Conservation (phyloP, 441 rosid species). For the Erodium texanum region DNA sequence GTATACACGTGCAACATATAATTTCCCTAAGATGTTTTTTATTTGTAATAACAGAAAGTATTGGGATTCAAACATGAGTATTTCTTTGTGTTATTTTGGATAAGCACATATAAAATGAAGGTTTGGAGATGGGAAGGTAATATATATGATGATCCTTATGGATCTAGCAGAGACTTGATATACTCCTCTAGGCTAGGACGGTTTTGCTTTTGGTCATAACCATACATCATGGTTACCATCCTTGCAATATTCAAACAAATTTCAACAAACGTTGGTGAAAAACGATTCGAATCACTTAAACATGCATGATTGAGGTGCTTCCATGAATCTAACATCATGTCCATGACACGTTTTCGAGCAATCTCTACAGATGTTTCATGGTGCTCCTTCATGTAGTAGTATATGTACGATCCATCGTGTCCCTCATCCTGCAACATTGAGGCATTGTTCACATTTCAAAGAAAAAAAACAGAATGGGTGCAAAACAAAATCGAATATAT, state of each 20-base stretch:
- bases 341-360: slow-evolving; percentile 22
- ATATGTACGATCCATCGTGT: slow-evolving; percentile 40
- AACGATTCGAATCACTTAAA: slow-evolving; percentile 21
- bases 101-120: no score
- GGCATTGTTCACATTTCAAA: neutral
- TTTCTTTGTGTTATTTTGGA: no score
- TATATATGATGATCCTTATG: no score
- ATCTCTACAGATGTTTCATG: slow-evolving; percentile 19
- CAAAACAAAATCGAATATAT: neutral
- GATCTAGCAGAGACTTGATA: no score
- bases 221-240: slow-evolving; percentile 51
- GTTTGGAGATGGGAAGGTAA: no score
- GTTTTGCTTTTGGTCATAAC: slow-evolving; percentile 28
- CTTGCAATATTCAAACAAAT: slow-evolving; percentile 48
- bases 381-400: slow-evolving; percentile 35
- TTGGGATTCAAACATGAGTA: no score
- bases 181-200: neutral
- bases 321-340: slow-evolving; percentile 39
- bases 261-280: slow-evolving; percentile 22
- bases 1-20: no score
- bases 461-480: neutral
- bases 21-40: no score
- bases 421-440: neutral
- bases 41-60: no score
- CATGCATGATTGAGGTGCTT: slow-evolving; percentile 36